Base-by-base conservation (phyloP, 192 early-diverging fungal genomes). In the Backusella morwellensis region DNA sequence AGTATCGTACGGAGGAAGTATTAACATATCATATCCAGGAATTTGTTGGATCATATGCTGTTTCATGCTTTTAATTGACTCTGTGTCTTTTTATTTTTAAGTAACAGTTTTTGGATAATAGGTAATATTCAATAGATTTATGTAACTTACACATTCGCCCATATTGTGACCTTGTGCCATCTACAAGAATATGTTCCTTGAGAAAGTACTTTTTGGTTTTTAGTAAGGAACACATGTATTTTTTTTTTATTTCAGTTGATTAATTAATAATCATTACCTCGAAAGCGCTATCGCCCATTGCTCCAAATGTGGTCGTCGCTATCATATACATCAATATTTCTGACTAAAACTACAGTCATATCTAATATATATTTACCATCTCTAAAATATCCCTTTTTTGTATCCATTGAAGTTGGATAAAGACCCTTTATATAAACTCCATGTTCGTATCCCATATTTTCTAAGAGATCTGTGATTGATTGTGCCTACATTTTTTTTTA, bases 401-500 rank as follows among this genome's bases (percentile, higher is more conserved):
- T 70, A 73, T 90, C 84, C 35, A 89, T 77, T 75, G 75, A 85
- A 38, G 88, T 85, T 9, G 91, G 91, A 74, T 90, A 92, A n/a
- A 94, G 83, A 3, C 93, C 93, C 34, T 83, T 81, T 71, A 91
- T 85, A 35, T 81, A 38, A 35, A 79, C 14, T 15, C 75, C 75
- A 40, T 75, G 54, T 8, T 80, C 72, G 54, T 72, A 52, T 23
- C 77, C 79, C 79, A 78, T 77, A 19, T 23, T 67, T 35, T 83
- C 71, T 26, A 83, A 26, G n/a, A 63, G 52, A 32, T 83, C 35
- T 3, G 73, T 83, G 56, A 83, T 77, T 6, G 36, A 29, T 32
- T 80, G 75, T 17, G 82, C 82, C 82, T 83, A 47, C 8, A 23
- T 52, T 38, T n/a, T 23, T 17, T 77, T 56, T 17, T 44, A 44